Evolutionary conservation across 345 rosid genomes (phyloP).

Genomic region (Gossypium stocksii): DNA sequence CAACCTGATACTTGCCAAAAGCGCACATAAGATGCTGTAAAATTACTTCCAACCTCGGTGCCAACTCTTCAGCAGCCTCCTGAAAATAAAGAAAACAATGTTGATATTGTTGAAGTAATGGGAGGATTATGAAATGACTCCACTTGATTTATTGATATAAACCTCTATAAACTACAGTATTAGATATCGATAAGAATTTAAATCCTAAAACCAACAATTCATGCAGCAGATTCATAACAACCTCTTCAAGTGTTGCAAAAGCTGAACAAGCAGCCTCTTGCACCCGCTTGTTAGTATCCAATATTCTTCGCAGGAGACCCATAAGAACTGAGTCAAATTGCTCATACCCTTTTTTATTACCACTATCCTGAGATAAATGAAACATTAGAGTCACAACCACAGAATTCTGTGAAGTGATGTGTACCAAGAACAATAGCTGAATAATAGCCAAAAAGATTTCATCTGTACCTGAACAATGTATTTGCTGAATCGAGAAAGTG

Average conservation of each 20-base stretch:
- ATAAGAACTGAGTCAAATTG: conserved; percentile 78
- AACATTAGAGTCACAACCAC: conserved; percentile 15
- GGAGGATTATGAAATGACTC: no score
- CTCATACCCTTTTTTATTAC: conserved; percentile 64
- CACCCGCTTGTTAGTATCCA: conserved; percentile 92
- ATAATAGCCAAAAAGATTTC: background rate
- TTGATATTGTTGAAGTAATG: no score
- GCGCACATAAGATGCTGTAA: conserved; percentile 96
- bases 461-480: conserved; percentile 78
- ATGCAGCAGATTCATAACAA: conserved; percentile 23
- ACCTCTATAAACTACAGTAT: no score
- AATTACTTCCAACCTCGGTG: conserved; percentile 74
- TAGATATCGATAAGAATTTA: conserved; percentile 9
- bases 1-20: conserved; percentile 97
- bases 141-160: no score
- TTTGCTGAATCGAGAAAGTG: conserved; percentile 97
- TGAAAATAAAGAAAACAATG: conserved; percentile 31
- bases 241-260: conserved; percentile 98
- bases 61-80: conserved; percentile 91
- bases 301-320: conserved; percentile 76
- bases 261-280: conserved; percentile 99
- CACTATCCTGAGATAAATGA: conserved; percentile 51
- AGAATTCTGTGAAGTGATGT: background rate
- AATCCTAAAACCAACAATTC: conserved; percentile 17
- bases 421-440: background rate